phyloP scores from a whole-genome alignment of 768 basidiomycete species.

The Trametes meyenii region DNA sequence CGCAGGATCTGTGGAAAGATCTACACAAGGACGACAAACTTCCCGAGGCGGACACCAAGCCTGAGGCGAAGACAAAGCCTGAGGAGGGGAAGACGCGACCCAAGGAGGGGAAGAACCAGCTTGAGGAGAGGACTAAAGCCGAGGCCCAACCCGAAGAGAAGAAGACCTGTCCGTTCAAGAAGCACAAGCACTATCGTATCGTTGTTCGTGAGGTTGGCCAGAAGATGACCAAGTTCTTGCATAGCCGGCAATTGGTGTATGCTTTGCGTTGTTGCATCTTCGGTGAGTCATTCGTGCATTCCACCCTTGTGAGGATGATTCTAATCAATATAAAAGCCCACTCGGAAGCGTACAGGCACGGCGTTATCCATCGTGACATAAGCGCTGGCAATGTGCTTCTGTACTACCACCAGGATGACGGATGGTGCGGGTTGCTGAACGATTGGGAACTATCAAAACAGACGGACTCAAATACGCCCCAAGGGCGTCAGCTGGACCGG shows the following conservation, averaged over 20 bases:
- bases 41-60: too few relatives aligned
- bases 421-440: neutral
- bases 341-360: neutral
- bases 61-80: too few relatives aligned
- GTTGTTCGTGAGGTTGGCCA: conserved; percentile 4
- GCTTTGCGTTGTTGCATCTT: neutral
- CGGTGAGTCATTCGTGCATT: neutral
- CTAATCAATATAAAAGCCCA: neutral
- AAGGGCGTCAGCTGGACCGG: too few relatives aligned
- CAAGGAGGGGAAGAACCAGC: too few relatives aligned
- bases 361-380: conserved; percentile 3
- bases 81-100: too few relatives aligned
- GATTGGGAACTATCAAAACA: neutral
- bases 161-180: neutral
- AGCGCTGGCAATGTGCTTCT: conserved; percentile 3
- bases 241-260: neutral
- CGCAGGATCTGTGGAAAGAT: neutral
- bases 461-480: too few relatives aligned
- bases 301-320: too few relatives aligned
- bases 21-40: neutral
- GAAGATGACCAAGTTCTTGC: neutral
- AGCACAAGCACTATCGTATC: conserved; percentile 7
- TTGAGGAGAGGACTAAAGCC: too few relatives aligned
- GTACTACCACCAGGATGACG: neutral
- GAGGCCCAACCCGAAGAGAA: too few relatives aligned